These are phyloP conservation scores for Verticillium isaacii DNA, from an alignment of 2,329 filamentous ascomycete species.

Conservation along the genomic window DNA sequence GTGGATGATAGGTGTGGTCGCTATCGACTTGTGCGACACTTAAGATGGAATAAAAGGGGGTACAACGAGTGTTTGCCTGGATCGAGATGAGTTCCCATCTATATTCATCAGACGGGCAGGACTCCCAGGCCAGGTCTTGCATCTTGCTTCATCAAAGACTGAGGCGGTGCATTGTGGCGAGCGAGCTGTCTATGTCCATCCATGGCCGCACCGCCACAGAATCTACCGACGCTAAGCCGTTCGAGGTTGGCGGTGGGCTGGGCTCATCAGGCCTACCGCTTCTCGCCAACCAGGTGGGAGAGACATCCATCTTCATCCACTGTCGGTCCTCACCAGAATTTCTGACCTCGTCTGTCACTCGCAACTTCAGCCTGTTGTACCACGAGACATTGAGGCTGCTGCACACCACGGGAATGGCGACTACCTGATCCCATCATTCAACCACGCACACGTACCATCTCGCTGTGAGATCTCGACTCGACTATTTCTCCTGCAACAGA, in stretches of 20 bases:
- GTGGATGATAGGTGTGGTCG: neutral
- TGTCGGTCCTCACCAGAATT: conserved; percentile 12
- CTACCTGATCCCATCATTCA: conserved; percentile 10
- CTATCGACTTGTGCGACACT: no score
- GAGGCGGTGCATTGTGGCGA: neutral
- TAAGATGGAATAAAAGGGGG: no score
- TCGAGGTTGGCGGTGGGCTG: conserved; percentile 6
- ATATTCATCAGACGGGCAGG: no score
- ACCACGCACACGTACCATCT: neutral
- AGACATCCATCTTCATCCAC: conserved; percentile 4
- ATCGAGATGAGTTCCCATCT: no score
- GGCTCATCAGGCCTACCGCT: conserved; percentile 6
- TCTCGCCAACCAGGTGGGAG: conserved; percentile 6
- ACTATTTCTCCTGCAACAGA: neutral
- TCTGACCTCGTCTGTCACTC: conserved; percentile 6
- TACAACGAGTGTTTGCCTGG: no score
- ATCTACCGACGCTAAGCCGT: conserved; percentile 12
- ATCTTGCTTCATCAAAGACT: neutral
- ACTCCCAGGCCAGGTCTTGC: no score
- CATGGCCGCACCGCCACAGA: neutral
- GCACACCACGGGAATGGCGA: conserved; percentile 8
- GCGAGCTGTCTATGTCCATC: neutral
- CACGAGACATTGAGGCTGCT: conserved; percentile 10
- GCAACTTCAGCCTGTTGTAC: conserved; percentile 13
- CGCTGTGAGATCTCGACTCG: neutral